These are phyloP conservation scores for Cladophialophora carrionii DNA, from an alignment of 2,329 filamentous ascomycete species.

Conservation along the genomic window DNA sequence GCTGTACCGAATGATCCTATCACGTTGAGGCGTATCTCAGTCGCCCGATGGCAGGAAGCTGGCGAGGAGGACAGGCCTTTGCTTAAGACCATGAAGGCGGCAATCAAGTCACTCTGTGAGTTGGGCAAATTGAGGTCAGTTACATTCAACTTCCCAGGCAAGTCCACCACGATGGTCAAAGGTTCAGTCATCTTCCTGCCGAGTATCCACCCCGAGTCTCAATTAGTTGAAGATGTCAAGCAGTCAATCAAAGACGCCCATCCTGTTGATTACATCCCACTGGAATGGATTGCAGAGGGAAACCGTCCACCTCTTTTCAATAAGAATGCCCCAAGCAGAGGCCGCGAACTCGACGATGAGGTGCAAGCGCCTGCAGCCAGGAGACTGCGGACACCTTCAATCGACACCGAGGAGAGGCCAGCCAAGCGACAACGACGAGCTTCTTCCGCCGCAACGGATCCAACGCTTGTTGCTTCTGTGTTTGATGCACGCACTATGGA, in stretches of 20 bases:
- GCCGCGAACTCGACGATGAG: conserved; percentile 41
- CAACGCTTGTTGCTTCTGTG: neutral
- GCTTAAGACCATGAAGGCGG: conserved; percentile 55
- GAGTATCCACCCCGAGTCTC: conserved; percentile 51
- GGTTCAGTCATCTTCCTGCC: conserved; percentile 56
- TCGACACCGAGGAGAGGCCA: neutral
- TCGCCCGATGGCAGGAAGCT: conserved; percentile 51
- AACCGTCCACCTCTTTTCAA: conserved; percentile 24
- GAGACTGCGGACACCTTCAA: conserved; percentile 23
- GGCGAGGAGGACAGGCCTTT: conserved; percentile 55
- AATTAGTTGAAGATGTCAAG: conserved; percentile 54
- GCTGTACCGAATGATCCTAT: conserved; percentile 59
- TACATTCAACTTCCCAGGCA: conserved; percentile 56
- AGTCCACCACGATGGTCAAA: conserved; percentile 53
- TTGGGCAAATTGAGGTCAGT: conserved; percentile 57
- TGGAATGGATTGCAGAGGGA: conserved; percentile 45
- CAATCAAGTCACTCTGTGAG: conserved; percentile 56
- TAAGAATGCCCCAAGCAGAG: conserved; percentile 16
- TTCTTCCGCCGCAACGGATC: conserved; percentile 1
- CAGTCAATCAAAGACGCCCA: conserved; percentile 54
- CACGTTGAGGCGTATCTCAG: conserved; percentile 38
- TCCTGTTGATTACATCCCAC: conserved; percentile 51
- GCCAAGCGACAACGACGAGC: neutral
- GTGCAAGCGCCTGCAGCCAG: conserved; percentile 33
- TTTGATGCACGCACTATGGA: neutral